These are phyloP conservation scores for Beauveria bassiana DNA, from an alignment of 2,329 filamentous ascomycete genomes.

Conservation along the genomic window DNA sequence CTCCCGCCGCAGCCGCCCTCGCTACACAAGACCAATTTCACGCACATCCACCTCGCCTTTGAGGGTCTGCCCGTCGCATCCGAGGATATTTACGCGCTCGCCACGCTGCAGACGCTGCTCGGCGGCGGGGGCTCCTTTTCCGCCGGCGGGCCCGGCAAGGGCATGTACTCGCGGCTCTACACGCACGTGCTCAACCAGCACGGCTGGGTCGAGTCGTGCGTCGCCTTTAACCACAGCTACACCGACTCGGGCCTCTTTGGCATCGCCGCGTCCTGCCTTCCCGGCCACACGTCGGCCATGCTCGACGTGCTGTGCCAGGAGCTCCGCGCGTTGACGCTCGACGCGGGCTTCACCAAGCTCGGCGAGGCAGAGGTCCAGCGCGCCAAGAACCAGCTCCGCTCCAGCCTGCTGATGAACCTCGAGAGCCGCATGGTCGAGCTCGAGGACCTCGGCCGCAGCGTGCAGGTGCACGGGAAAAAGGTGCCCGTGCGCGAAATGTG, in stretches of 20 bases:
- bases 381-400: conserved; percentile 94
- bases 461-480: conserved; percentile 93
- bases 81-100: conserved; percentile 91
- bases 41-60: conserved; percentile 91
- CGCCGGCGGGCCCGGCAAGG: conserved; percentile 92
- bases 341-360: conserved; percentile 65
- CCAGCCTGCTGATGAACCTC: conserved; percentile 89
- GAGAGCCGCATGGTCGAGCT: conserved; percentile 96
- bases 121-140: conserved; percentile 95
- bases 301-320: conserved; percentile 93
- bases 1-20: conserved; percentile 75
- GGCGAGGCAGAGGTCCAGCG: conserved; percentile 73
- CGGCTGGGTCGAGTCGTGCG: conserved; percentile 92
- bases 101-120: conserved; percentile 89
- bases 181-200: conserved; percentile 97
- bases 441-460: conserved; percentile 88
- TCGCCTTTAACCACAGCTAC: conserved; percentile 96
- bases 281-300: conserved; percentile 71
- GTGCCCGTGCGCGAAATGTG: conserved; percentile 94
- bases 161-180: conserved; percentile 97
- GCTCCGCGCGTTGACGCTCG: conserved; percentile 67
- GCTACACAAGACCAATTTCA: conserved; percentile 70
- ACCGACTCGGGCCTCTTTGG: conserved; percentile 93
- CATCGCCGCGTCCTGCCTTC: conserved; percentile 79
- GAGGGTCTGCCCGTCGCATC: conserved; percentile 87